A percentile compares a stretch with the other conserved stretches of the same genome.
phyloP scores from a whole-genome alignment of 2,329 filamentous ascomycete species.

The Talaromyces sp. region DNA sequence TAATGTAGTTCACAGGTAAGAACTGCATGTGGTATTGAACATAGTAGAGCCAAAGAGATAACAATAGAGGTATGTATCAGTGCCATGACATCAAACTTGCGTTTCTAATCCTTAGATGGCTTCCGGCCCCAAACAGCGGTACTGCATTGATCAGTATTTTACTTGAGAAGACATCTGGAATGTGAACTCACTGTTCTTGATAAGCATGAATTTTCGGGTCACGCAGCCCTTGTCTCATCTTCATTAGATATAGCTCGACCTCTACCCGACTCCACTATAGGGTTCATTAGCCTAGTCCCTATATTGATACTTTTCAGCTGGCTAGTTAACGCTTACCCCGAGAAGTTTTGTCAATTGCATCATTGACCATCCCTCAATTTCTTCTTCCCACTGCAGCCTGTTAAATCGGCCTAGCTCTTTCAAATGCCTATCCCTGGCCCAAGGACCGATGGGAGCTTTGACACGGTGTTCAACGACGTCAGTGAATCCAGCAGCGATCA shows the following conservation, averaged over 20 bases:
- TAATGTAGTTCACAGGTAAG: not conserved
- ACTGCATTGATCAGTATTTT: conserved; percentile 1
- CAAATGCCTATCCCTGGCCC: conserved; percentile 10
- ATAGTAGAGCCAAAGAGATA: not conserved
- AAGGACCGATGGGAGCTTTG: conserved; percentile 9
- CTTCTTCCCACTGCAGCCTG: conserved; percentile 3
- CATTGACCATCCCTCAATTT: conserved; percentile 6
- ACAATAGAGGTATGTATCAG: not conserved
- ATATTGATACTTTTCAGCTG: not conserved
- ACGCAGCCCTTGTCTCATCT: conserved; percentile 2
- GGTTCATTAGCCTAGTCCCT: not conserved
- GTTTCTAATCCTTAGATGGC: not conserved
- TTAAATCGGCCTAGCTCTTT: conserved; percentile 9
- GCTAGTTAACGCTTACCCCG: not conserved
- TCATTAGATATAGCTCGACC: conserved; percentile 6
- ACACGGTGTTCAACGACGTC: conserved; percentile 7
- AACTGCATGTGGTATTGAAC: not conserved
- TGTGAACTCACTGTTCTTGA: conserved; percentile 7
- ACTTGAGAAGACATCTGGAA: not conserved
- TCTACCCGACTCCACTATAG: conserved; percentile 3
- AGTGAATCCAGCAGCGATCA: conserved; percentile 9
- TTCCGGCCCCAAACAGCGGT: conserved; percentile 4
- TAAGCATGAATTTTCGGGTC: conserved; percentile 5
- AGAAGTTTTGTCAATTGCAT: conserved; percentile 5
- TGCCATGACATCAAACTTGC: not conserved